phyloP scores from a whole-genome alignment of 768 basidiomycete genomes.

The Hemileccinum rubropunctum region DNA sequence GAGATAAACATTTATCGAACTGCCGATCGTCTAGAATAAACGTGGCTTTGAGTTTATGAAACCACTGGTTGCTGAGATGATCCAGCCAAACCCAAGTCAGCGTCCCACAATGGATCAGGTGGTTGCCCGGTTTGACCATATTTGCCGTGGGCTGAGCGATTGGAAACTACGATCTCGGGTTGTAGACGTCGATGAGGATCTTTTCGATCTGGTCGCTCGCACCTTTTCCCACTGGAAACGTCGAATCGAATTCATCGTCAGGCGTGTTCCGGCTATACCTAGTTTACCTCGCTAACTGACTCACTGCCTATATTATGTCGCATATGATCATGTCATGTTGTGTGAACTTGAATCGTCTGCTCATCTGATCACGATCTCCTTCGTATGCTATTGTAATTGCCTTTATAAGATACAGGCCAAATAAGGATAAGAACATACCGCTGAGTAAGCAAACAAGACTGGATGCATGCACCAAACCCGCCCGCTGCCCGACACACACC shows the following conservation, averaged over 20 bases:
- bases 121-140: constrained; percentile 16
- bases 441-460: too few relatives aligned
- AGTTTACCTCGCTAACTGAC: background rate
- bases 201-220: constrained; percentile 10
- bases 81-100: constrained; percentile 30
- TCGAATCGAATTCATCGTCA: constrained; percentile 13
- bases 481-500: too few relatives aligned
- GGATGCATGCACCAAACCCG: too few relatives aligned
- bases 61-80: constrained; percentile 35
- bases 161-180: constrained; percentile 30
- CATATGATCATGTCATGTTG: too few relatives aligned
- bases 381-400: too few relatives aligned
- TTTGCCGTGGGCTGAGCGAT: background rate
- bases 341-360: too few relatives aligned
- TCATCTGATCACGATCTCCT: too few relatives aligned
- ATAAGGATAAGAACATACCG: too few relatives aligned
- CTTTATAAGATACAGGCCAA: too few relatives aligned
- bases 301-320: too few relatives aligned
- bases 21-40: background rate
- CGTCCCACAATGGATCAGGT: constrained; percentile 40
- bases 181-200: constrained; percentile 8
- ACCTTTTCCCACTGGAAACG: constrained; percentile 25
- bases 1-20: background rate
- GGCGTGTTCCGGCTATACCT: constrained; percentile 16
- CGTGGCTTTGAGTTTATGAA: constrained; percentile 31